A percentile compares a stretch with the other conserved stretches of the same genome.
Conservation (phyloP, 768 basidiomycete species). For the Lactarius pseudohatsudake region DNA sequence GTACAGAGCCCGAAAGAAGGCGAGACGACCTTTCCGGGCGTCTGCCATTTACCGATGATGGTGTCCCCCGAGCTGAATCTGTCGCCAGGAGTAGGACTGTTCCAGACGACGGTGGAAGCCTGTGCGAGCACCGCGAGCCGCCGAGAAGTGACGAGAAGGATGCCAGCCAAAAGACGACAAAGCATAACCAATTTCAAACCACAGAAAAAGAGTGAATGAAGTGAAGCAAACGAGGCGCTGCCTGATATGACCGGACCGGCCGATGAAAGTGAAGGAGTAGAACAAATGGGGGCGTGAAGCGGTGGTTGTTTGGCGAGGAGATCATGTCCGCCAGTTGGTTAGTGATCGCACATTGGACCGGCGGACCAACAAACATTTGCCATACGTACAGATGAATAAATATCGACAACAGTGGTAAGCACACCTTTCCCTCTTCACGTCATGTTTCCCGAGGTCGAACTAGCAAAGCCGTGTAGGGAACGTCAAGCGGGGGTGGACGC, state of each 20-base stretch:
- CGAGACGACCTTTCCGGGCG: constrained; percentile 32
- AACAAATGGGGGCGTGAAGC: not conserved
- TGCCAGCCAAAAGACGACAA: constrained; percentile 7
- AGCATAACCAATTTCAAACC: constrained; percentile 2
- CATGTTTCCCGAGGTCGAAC: not conserved
- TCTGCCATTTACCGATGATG: constrained; percentile 37
- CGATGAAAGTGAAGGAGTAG: constrained; percentile 3
- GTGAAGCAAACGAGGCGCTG: constrained; percentile 16
- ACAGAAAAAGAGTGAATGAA: not conserved
- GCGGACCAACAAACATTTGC: constrained; percentile 20
- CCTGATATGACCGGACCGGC: constrained; percentile 23
- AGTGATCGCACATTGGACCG: constrained; percentile 33
- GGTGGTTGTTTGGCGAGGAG: constrained; percentile 1
- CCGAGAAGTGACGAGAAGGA: constrained; percentile 13
- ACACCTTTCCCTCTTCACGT: not conserved
- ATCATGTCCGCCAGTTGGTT: not conserved
- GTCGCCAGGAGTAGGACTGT: constrained; percentile 34
- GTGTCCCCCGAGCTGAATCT: constrained; percentile 35
- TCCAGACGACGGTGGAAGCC: constrained; percentile 32
- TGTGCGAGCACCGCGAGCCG: constrained; percentile 11
- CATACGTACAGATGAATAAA: constrained; percentile 17
- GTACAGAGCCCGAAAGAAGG: constrained; percentile 40
- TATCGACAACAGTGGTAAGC: not conserved
- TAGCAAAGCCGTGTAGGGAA: not conserved
- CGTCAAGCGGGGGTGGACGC: constrained; percentile 60